Base-by-base conservation (phyloP, 805 yeast species). In the Peterozyma toletana region DNA sequence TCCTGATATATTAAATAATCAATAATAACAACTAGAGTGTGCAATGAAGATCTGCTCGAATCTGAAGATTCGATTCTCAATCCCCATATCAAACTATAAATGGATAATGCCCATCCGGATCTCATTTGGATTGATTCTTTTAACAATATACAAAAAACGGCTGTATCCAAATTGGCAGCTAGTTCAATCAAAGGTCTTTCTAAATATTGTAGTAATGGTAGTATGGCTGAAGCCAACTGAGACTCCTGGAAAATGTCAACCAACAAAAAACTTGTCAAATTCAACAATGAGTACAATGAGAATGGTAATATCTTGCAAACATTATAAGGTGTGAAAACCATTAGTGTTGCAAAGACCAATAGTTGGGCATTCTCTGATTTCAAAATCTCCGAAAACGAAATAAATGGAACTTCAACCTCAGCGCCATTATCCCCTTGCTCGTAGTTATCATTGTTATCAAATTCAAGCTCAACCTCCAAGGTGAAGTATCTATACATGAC, bases 311-410 rank as follows among this genome's bases (percentile, higher is more conserved):
- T 47, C 46, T 70, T 70, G 33, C 63, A 42, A n/a, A 62, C 15
- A 15, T 58, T 59, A 2, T 51, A 45, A 3, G 56, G 51, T 0
- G 73, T 66, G 9, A 56, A 53, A 27, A 60, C 38, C 73, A 73
- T 68, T 18, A 70, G 53, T n/a, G 56, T 48, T 1, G 69, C 53
- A 51, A 60, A 65, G 0, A 62, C 60, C 35, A 68, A 53, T 38
- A 69, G 45, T 35, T 66, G 71, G 0, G 68, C 58, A 45, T 69
- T 67, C 43, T 68, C 73, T n/a, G 71, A 62, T 49, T 59, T 66
- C 38, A 69, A 50, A 5, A 64, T 53, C 38, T 62, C 65, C 9
- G 71, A 58, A 15, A 68, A 48, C 11, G 60, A 56, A 30, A 63
- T 50, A 3, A 31, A 35, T 29, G 40, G 11, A n/a, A 15, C 10